Base-by-base conservation (phyloP, 176 grass and related monocot species). In the Dendrocalamus sinicus region DNA sequence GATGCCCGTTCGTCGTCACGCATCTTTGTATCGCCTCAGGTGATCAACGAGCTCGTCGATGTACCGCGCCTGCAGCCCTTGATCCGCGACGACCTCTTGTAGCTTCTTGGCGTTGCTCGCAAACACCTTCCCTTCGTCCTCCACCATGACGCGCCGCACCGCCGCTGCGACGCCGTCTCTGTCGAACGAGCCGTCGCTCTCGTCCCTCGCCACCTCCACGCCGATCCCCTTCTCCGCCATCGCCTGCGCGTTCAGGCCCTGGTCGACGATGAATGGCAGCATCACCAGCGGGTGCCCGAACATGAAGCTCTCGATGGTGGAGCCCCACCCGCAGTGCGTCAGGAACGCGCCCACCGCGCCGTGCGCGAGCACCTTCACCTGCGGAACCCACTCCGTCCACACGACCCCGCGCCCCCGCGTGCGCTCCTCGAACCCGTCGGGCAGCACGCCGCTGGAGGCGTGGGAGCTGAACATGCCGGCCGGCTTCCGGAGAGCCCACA, bases 261-360 rank as follows among this genome's bases (percentile, higher is more conserved):
- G 83, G 64, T 97, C 90, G 0, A 75, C 2, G 1, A 89, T 14
- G 51, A 91, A 86, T 0, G 92, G 94, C 7, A 94, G 78, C 85
- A 89, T 76, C 8, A 93, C 78, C 67, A 93, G 23, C 30, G 94
- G 90, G 22, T 54, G 90, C n/a, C 94, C 91, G 30, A 83, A 86
- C 19, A 16, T 23, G 65, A 97, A 46, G 73, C 82, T 53, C 73
- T 97, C 94, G 35, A 97, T 11, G 45, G 79, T 82, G 72, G 94
- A 92, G 30, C 94, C 85, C 85, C 86, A 94, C 2, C 92, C 94
- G 51, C 94, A 94, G 84, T 94, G 90, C 9, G 92, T 94, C n/a
- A 92, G 77, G 81, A 93, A 97, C 12, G 87, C 87, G 64, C 75
- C 89, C 14, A 85, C 80, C 0, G 88, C 87, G 44, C 4, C 37